Evolutionary conservation across 1,284 basidiomycete genomes (phyloP).

Genomic region (Rhodotorula mucilaginosa): DNA sequence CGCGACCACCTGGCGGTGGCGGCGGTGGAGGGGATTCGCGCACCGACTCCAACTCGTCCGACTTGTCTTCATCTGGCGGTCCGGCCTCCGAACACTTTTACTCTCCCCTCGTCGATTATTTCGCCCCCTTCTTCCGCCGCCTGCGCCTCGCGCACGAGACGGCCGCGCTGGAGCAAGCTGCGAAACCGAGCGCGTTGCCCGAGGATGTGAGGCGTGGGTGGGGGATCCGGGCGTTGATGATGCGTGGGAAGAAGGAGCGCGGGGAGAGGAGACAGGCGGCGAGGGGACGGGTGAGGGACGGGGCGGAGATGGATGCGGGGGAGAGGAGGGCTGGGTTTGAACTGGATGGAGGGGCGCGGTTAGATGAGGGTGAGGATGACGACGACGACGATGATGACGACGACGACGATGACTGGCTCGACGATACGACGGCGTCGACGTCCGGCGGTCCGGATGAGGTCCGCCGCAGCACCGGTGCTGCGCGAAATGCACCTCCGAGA

Average conservation of each 20-base stretch:
- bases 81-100: slow-evolving; percentile 25
- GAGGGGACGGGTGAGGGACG: not conserved
- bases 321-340: slow-evolving; percentile 32
- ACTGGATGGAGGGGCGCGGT: slow-evolving; percentile 24
- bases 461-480: not conserved
- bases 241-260: slow-evolving; percentile 34
- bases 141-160: slow-evolving; percentile 39
- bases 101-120: slow-evolving; percentile 12
- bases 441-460: not conserved
- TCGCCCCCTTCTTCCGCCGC: slow-evolving; percentile 30
- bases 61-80: slow-evolving; percentile 12
- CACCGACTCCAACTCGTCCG: slow-evolving; percentile 28
- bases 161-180: slow-evolving; percentile 37
- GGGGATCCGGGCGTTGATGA: slow-evolving; percentile 38
- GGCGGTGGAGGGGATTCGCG: not conserved
- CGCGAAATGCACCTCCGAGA: not conserved
- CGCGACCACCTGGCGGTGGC: not conserved
- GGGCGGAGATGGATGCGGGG: slow-evolving; percentile 14
- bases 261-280: slow-evolving; percentile 28
- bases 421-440: slow-evolving; percentile 2
- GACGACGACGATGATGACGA: slow-evolving; percentile 10
- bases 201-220: slow-evolving; percentile 36
- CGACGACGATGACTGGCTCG: slow-evolving; percentile 20
- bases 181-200: slow-evolving; percentile 32
- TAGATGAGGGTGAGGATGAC: slow-evolving; percentile 14